These are phyloP conservation scores for Inga oerstediana DNA, from an alignment of 306 rosid genomes.

Conservation along the genomic window DNA sequence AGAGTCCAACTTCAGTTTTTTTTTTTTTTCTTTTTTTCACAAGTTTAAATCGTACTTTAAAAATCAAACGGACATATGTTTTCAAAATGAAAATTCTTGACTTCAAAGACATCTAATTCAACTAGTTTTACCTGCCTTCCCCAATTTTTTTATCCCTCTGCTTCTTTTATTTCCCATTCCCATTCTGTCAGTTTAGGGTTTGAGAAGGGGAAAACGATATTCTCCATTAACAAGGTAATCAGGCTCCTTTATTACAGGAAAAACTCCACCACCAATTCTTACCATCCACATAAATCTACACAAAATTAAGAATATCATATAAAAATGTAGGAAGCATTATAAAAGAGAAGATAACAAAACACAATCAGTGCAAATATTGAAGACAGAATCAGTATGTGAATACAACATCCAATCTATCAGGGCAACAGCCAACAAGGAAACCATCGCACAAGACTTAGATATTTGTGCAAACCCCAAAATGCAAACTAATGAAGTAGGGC, in stretches of 20 bases:
- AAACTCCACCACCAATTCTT: conserved; percentile 98
- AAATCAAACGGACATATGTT: background rate
- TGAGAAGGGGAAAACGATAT: conserved; percentile 40
- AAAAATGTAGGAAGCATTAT: background rate
- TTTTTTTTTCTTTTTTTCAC: background rate
- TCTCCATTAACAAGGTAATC: conserved; percentile 95
- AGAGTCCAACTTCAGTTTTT: background rate
- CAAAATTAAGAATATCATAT: conserved; percentile 19
- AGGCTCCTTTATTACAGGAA: conserved; percentile 30
- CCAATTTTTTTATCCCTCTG: background rate
- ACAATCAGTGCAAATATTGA: conserved; percentile 50
- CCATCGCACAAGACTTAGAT: too few relatives aligned
- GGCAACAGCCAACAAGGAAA: background rate
- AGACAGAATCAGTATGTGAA: background rate
- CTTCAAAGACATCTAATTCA: background rate
- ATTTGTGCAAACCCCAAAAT: background rate
- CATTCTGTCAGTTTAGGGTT: background rate
- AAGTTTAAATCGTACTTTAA: background rate
- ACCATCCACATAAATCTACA: conserved; percentile 97
- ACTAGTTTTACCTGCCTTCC: background rate
- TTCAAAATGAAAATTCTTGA: background rate
- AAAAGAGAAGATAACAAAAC: background rate
- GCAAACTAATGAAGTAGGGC: background rate
- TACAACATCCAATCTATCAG: background rate
- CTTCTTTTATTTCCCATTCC: background rate